Evolutionary conservation across 345 rosid species (phyloP).

Genomic region (Sisymbrium irio): DNA sequence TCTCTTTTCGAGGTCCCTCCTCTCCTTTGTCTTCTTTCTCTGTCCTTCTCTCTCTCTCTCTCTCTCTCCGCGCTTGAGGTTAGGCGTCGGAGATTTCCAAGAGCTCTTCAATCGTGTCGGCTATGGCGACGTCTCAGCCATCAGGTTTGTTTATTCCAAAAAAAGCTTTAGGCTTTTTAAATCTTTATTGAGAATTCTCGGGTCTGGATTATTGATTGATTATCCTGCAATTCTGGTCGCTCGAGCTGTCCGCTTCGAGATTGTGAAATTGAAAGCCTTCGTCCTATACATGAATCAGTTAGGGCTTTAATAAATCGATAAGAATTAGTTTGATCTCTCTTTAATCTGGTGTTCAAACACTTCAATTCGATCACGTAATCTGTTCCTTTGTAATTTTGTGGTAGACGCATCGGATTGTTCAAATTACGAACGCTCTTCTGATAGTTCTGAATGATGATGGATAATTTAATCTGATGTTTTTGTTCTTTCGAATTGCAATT

Average conservation of each 20-base stretch:
- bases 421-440: neutral
- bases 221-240: neutral
- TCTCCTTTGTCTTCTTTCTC: conserved; percentile 19
- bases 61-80: conserved; percentile 25
- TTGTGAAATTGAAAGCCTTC: neutral
- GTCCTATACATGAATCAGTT: neutral
- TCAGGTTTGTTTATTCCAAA: conserved; percentile 36
- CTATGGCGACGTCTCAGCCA: conserved; percentile 49
- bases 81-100: conserved; percentile 29
- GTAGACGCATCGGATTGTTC: too few relatives aligned
- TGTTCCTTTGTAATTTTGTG: too few relatives aligned
- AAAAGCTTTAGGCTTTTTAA: neutral
- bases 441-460: neutral
- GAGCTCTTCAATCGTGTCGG: conserved; percentile 26
- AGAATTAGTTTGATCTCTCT: neutral
- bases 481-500: neutral
- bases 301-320: neutral
- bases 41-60: neutral
- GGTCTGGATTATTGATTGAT: conserved; percentile 9
- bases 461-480: neutral
- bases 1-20: conserved; percentile 36
- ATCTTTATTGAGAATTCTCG: neutral
- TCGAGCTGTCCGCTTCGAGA: neutral
- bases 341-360: too few relatives aligned
- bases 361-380: neutral